These are phyloP conservation scores for Acorus gramineus DNA, from an alignment of 106 monocot species.

Conservation along the genomic window DNA sequence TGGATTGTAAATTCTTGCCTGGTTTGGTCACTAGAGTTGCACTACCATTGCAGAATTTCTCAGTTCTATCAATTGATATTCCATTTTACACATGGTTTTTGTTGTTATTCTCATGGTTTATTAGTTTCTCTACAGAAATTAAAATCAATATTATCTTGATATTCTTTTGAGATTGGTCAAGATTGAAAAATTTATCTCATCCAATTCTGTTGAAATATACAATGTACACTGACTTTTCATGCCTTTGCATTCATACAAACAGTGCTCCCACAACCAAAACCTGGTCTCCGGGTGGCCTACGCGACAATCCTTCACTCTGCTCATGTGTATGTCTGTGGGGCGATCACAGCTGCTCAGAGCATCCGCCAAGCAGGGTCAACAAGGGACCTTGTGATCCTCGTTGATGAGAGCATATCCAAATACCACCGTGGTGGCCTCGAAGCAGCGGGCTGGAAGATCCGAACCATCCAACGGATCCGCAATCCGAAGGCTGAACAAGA, in stretches of 20 bases:
- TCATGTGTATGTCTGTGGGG: slow-evolving; percentile 1
- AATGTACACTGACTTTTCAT: not conserved
- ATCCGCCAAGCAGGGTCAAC: not conserved
- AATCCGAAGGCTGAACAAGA: not conserved
- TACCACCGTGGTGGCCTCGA: not conserved
- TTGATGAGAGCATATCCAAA: not conserved
- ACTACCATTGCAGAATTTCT: too few species aligned
- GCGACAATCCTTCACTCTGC: slow-evolving; percentile 10
- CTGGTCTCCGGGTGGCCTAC: slow-evolving; percentile 17
- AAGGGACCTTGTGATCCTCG: slow-evolving; percentile 8
- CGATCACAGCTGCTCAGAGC: slow-evolving; percentile 2
- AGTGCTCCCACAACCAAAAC: slow-evolving; percentile 24
- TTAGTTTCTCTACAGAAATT: too few species aligned
- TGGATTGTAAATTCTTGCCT: too few species aligned
- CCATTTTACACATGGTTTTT: too few species aligned
- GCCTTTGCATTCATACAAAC: slow-evolving; percentile 3
- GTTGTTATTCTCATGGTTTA: too few species aligned
- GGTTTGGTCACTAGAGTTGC: too few species aligned
- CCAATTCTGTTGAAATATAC: too few species aligned
- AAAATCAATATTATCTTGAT: too few species aligned
- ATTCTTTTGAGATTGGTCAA: too few species aligned
- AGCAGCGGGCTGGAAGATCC: slow-evolving; percentile 3
- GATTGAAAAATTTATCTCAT: too few species aligned
- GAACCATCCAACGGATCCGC: not conserved
- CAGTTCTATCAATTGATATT: too few species aligned